These are phyloP conservation scores for Polyporus tsugae DNA, from an alignment of 1,284 basidiomycete genomes.

Conservation along the genomic window DNA sequence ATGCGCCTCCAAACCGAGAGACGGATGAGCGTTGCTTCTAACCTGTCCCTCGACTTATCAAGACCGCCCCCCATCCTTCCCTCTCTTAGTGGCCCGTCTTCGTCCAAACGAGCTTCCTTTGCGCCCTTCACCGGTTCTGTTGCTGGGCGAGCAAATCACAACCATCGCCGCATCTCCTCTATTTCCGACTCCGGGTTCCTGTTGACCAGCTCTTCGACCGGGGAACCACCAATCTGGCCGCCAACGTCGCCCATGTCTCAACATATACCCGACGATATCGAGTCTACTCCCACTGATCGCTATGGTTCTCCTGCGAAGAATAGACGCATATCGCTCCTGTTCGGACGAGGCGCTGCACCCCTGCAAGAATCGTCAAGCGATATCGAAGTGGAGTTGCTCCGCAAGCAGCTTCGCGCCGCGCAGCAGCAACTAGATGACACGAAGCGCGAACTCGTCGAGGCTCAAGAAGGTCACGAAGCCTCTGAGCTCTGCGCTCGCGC, in stretches of 20 bases:
- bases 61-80: conserved; percentile 51
- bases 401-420: conserved; percentile 65
- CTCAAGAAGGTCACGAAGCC: conserved; percentile 85
- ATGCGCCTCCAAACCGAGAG: conserved; percentile 93
- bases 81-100: conserved; percentile 50
- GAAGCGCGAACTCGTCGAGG: conserved; percentile 74
- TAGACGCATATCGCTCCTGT: conserved; percentile 61
- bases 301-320: conserved; percentile 40
- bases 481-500: conserved; percentile 87
- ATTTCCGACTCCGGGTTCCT: conserved; percentile 61
- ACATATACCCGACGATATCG: conserved; percentile 35
- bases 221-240: conserved; percentile 31
- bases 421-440: conserved; percentile 70
- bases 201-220: conserved; percentile 28
- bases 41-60: conserved; percentile 58
- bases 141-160: conserved; percentile 58
- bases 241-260: conserved; percentile 38
- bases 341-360: conserved; percentile 51
- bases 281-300: conserved; percentile 33
- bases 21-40: conserved; percentile 62
- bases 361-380: conserved; percentile 39
- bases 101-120: conserved; percentile 77
- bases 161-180: conserved; percentile 74
- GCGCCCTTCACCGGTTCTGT: conserved; percentile 67
- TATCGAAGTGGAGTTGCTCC: conserved; percentile 59